These are phyloP conservation scores for Thelephora ganbajun DNA, from an alignment of 768 basidiomycete species.

Conservation along the genomic window DNA sequence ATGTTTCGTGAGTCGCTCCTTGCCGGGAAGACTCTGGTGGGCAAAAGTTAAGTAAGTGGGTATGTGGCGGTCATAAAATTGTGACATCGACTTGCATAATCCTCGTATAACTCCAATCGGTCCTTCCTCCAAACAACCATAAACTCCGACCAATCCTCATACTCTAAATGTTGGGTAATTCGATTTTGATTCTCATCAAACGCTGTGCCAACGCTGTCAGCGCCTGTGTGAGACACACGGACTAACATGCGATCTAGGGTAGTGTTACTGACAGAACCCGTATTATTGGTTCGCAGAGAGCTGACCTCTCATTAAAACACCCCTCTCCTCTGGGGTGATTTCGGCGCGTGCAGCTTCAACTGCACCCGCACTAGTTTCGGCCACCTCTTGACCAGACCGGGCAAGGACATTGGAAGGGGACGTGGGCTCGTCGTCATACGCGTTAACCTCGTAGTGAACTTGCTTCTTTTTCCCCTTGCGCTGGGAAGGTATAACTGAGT, in stretches of 20 bases:
- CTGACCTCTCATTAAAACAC: conserved; percentile 66
- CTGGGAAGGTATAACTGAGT: conserved; percentile 6
- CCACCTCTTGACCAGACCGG: conserved; percentile 39
- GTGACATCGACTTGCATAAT: conserved; percentile 45
- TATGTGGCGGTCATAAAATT: neutral
- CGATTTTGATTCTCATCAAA: conserved; percentile 64
- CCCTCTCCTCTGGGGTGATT: conserved; percentile 23
- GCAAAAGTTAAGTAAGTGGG: conserved; percentile 6
- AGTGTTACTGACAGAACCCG: conserved; percentile 8
- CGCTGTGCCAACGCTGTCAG: conserved; percentile 28
- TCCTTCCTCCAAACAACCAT: conserved; percentile 75
- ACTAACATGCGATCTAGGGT: conserved; percentile 80
- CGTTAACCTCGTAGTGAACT: conserved; percentile 11
- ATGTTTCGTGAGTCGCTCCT: conserved; percentile 52
- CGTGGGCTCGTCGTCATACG: conserved; percentile 14
- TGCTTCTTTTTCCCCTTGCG: conserved; percentile 13
- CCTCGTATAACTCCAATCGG: conserved; percentile 70
- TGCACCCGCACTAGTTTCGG: conserved; percentile 53
- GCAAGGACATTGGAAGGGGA: conserved; percentile 55
- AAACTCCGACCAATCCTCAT: conserved; percentile 68
- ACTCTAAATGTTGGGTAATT: conserved; percentile 41
- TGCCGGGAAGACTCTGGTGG: conserved; percentile 44
- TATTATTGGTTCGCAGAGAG: conserved; percentile 1
- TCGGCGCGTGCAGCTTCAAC: conserved; percentile 15
- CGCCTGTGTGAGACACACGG: conserved; percentile 49